A percentile compares a stretch with the other conserved stretches of the same genome.
Evolutionary conservation across 176 grass and related monocot genomes (phyloP).

Genomic region (Areca catechu): DNA sequence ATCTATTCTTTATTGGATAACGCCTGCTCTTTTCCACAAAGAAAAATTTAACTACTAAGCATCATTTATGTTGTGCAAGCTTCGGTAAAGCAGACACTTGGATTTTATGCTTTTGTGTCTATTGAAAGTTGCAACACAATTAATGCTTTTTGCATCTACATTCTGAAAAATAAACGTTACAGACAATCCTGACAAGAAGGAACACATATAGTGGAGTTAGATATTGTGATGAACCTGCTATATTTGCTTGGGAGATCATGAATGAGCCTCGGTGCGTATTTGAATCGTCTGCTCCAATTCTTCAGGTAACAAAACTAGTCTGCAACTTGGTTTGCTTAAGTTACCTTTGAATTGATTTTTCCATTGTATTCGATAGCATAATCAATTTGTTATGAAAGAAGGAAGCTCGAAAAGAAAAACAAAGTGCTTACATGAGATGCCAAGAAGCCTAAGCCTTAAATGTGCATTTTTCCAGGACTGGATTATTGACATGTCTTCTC

Average conservation of each 20-base stretch:
- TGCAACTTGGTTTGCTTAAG: too few species aligned
- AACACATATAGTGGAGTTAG: conserved; percentile 83
- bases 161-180: conserved; percentile 8
- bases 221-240: conserved; percentile 82
- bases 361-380: too few species aligned
- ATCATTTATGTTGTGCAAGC: too few species aligned
- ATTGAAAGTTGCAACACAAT: too few species aligned
- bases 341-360: too few species aligned
- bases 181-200: conserved; percentile 75
- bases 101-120: too few species aligned
- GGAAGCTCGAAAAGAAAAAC: neutral
- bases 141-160: neutral
- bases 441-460: too few species aligned
- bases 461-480: conserved; percentile 46
- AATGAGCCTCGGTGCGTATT: conserved; percentile 88
- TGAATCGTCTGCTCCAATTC: conserved; percentile 58
- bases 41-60: too few species aligned
- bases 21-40: too few species aligned
- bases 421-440: too few species aligned
- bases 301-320: conserved; percentile 40
- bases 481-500: conserved; percentile 85
- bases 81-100: too few species aligned
- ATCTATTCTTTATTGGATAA: too few species aligned
- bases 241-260: conserved; percentile 98
- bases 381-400: neutral